These are phyloP conservation scores for Blumeria graminis DNA, from an alignment of 2,329 filamentous ascomycete genomes.

Conservation along the genomic window DNA sequence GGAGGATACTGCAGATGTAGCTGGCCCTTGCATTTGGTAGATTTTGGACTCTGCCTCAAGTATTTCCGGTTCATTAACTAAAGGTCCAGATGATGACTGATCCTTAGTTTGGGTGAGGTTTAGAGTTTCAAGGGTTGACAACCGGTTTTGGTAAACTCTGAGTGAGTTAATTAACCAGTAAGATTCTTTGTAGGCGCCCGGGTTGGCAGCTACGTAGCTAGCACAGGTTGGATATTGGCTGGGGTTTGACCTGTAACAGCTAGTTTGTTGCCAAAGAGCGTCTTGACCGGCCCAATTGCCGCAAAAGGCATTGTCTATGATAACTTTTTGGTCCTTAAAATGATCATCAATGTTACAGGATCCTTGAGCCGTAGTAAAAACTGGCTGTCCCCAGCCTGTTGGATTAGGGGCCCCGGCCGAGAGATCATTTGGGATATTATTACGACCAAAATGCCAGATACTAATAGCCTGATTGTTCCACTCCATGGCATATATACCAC, in stretches of 20 bases:
- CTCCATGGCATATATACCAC: conserved; percentile 42
- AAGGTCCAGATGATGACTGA: too few species aligned
- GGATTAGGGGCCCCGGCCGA: conserved; percentile 27
- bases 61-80: too few species aligned
- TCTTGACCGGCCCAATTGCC: conserved; percentile 28
- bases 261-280: conserved; percentile 28
- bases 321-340: conserved; percentile 46
- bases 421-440: conserved; percentile 39
- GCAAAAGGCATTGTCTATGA: conserved; percentile 55
- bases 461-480: conserved; percentile 44
- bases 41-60: too few species aligned
- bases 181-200: conserved; percentile 7
- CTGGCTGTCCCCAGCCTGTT: conserved; percentile 40
- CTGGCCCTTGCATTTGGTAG: too few species aligned
- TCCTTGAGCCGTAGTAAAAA: conserved; percentile 34
- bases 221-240: conserved; percentile 8
- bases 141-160: conserved; percentile 8
- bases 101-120: not conserved
- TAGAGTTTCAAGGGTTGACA: not conserved
- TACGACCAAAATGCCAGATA: conserved; percentile 51
- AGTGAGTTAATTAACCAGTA: conserved; percentile 12
- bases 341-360: conserved; percentile 39
- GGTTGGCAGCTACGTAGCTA: conserved; percentile 11
- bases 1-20: too few species aligned
- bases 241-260: conserved; percentile 27